A percentile compares a stretch with the other conserved stretches of the same genome.
These are phyloP conservation scores for Apiotrichum siamense DNA, from an alignment of 1,284 basidiomycete genomes.

Conservation along the genomic window DNA sequence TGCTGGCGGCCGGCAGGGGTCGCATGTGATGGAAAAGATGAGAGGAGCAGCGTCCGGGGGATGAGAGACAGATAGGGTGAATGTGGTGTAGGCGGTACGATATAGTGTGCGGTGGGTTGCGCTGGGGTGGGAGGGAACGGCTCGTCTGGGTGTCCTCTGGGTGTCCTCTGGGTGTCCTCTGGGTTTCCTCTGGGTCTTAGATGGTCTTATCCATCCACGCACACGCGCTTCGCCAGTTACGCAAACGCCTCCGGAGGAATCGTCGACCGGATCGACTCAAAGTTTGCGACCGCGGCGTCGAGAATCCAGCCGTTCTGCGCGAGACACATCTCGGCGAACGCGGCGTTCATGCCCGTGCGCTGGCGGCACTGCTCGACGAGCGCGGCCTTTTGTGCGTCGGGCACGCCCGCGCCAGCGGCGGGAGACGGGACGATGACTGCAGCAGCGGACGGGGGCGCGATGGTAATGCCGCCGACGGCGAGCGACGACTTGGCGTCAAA, in stretches of 20 bases:
- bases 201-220: no score
- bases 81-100: no score
- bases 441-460: slow-evolving; percentile 20
- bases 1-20: no score
- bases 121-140: no score
- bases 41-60: no score
- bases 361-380: slow-evolving; percentile 59
- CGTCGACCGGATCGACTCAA: slow-evolving; percentile 54
- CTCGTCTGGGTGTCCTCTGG: no score
- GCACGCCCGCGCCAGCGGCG: slow-evolving; percentile 9
- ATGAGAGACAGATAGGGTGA: no score
- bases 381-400: slow-evolving; percentile 17
- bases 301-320: slow-evolving; percentile 73
- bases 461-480: slow-evolving; percentile 38
- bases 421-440: slow-evolving; percentile 13
- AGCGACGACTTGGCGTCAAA: slow-evolving; percentile 46
- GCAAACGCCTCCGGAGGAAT: slow-evolving; percentile 36
- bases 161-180: no score
- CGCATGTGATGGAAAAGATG: no score
- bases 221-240: no score
- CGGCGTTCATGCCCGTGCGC: slow-evolving; percentile 66
- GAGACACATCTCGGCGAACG: slow-evolving; percentile 73
- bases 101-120: no score
- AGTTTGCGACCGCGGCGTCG: slow-evolving; percentile 68
- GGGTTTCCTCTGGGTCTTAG: no score